Conservation (phyloP, 352 stramenopile genomes). For the Saprolegnia parasitica region DNA sequence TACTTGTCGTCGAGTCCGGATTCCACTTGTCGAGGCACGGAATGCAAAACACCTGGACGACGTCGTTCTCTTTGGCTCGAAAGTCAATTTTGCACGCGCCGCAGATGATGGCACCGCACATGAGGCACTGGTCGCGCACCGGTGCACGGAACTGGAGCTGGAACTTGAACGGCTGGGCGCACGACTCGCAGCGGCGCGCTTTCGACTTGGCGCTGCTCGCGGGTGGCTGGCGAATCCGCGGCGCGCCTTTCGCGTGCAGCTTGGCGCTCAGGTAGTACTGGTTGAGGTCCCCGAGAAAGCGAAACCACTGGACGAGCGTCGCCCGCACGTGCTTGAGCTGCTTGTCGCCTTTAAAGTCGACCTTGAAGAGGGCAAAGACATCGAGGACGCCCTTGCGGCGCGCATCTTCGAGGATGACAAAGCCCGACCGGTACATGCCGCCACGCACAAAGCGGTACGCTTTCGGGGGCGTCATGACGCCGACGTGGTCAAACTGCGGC, state of each 20-base stretch:
- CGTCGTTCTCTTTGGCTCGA: neutral
- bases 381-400: conserved; percentile 1
- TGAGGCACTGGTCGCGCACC: conserved; percentile 10
- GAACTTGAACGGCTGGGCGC: conserved; percentile 25
- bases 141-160: conserved; percentile 11
- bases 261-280: conserved; percentile 20
- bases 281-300: conserved; percentile 22
- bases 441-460: conserved; percentile 25
- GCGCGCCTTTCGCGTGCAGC: conserved; percentile 5
- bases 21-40: conserved; percentile 27
- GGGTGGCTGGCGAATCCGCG: neutral
- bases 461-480: neutral
- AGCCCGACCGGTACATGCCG: conserved; percentile 28
- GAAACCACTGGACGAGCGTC: conserved; percentile 8
- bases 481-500: conserved; percentile 16
- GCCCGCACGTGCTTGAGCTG: neutral
- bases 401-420: conserved; percentile 17
- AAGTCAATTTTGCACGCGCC: conserved; percentile 22
- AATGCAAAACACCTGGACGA: conserved; percentile 19
- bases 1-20: conserved; percentile 20
- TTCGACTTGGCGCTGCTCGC: neutral
- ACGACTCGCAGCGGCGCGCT: conserved; percentile 22
- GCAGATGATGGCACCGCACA: conserved; percentile 26
- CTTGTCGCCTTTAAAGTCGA: conserved; percentile 28
- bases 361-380: conserved; percentile 24